Percentiles rank a stretch among this genome's conserved stretches.
Evolutionary conservation across 192 early-diverging fungal genomes (phyloP).

Genomic region (Gigaspora rosea): DNA sequence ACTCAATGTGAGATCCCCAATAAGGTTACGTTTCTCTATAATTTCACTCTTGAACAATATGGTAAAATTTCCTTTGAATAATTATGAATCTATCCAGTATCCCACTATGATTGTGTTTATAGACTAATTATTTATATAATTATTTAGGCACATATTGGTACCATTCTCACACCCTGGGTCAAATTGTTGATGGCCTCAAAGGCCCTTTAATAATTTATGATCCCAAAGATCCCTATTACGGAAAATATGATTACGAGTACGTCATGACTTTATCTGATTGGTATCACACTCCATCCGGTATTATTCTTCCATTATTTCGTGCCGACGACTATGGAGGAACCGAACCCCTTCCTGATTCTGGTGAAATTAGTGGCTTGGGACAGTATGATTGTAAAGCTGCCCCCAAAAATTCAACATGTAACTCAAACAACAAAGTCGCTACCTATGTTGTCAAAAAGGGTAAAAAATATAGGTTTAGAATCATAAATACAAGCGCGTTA

Average conservation of each 20-base stretch:
- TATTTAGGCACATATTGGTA: slow-evolving; percentile 45
- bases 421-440: not conserved
- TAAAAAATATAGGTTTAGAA: slow-evolving; percentile 36
- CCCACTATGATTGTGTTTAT: no score
- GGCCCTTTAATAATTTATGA: not conserved
- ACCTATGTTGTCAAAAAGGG: slow-evolving; percentile 34
- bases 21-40: slow-evolving; percentile 32
- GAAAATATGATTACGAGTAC: slow-evolving; percentile 38
- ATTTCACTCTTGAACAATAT: slow-evolving; percentile 34
- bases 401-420: slow-evolving; percentile 32
- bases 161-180: slow-evolving; percentile 42
- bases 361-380: slow-evolving; percentile 30
- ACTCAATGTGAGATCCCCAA: slow-evolving; percentile 43
- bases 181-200: slow-evolving; percentile 37
- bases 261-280: slow-evolving; percentile 37
- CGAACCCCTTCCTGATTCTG: slow-evolving; percentile 34
- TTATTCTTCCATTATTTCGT: not conserved
- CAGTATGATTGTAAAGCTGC: slow-evolving; percentile 34
- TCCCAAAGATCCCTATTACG: slow-evolving; percentile 35
- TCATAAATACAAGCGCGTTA: slow-evolving; percentile 38
- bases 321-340: not conserved
- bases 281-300: slow-evolving; percentile 23
- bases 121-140: no score
- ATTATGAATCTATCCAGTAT: no score
- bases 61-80: not conserved